Conservation (phyloP, 139 green algal species). For the Micractinium conductrix region DNA sequence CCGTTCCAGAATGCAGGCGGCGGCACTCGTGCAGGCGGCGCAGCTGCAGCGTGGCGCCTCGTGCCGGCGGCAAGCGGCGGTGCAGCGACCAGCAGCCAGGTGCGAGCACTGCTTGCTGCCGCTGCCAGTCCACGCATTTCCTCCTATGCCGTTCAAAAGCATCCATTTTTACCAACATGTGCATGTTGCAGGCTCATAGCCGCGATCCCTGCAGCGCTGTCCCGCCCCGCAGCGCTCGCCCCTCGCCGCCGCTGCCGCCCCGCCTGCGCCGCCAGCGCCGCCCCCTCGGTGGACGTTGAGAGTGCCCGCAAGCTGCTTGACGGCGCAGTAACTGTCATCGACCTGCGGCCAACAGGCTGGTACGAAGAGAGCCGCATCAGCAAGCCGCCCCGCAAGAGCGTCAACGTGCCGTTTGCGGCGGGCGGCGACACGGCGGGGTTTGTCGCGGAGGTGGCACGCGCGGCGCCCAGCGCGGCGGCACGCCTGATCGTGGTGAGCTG, state of each 20-base stretch:
- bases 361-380: slow-evolving; percentile 41
- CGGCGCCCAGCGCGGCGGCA: neutral
- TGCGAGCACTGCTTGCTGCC: too few species aligned
- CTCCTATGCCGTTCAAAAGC: too few species aligned
- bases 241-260: neutral
- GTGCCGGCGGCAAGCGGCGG: too few species aligned
- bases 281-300: slow-evolving; percentile 1
- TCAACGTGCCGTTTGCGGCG: slow-evolving; percentile 19
- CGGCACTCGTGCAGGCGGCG: too few species aligned
- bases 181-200: too few species aligned
- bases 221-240: too few species aligned
- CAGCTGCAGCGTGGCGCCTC: too few species aligned
- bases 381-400: slow-evolving; percentile 38
- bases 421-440: slow-evolving; percentile 16
- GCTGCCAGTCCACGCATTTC: too few species aligned
- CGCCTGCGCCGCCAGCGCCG: neutral
- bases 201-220: too few species aligned
- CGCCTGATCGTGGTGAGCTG: slow-evolving; percentile 42
- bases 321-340: neutral
- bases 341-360: neutral
- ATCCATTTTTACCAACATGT: too few species aligned
- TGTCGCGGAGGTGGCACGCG: neutral
- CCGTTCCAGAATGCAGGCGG: too few species aligned
- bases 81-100: too few species aligned
- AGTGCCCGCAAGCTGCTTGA: slow-evolving; percentile 18